Conservation (phyloP, 2,329 filamentous ascomycete species). For the Aschersonia sp. region DNA sequence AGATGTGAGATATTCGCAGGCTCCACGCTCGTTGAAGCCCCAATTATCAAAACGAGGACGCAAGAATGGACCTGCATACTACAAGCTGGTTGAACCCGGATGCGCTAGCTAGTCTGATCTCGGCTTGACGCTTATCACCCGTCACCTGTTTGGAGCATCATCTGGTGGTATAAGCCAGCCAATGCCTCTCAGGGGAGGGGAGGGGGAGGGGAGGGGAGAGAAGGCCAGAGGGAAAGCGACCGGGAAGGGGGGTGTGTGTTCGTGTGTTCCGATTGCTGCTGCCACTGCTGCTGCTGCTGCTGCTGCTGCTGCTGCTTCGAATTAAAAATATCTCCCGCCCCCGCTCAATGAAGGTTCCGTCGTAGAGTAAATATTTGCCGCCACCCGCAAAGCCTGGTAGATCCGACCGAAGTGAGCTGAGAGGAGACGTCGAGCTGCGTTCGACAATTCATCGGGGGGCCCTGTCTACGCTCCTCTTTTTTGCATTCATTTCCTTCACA, state of each 20-base stretch:
- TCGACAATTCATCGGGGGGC: background rate
- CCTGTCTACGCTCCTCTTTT: background rate
- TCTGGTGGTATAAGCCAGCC: background rate
- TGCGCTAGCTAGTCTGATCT: slow-evolving; percentile 1
- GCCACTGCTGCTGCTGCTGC: too few relatives aligned
- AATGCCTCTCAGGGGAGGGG: slow-evolving; percentile 1
- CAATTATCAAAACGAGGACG: slow-evolving; percentile 3
- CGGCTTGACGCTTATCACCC: slow-evolving; percentile 3
- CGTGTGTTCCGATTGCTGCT: too few relatives aligned
- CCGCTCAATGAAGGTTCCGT: slow-evolving; percentile 5
- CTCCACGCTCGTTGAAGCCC: slow-evolving; percentile 3
- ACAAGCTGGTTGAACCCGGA: slow-evolving; percentile 3
- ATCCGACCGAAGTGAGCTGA: slow-evolving; percentile 6
- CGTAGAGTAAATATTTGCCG: slow-evolving; percentile 4
- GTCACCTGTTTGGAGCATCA: slow-evolving; percentile 4
- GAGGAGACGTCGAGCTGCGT: background rate
- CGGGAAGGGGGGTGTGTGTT: too few relatives aligned
- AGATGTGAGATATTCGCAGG: slow-evolving; percentile 5
- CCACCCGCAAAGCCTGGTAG: slow-evolving; percentile 4
- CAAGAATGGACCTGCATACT: slow-evolving; percentile 4
- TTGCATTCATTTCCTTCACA: background rate
- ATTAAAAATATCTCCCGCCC: slow-evolving; percentile 6
- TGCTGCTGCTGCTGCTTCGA: slow-evolving; percentile 4
- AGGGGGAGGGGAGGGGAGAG: background rate
- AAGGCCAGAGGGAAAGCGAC: too few relatives aligned